Percentiles rank a stretch among this genome's conserved stretches.
phyloP scores from a whole-genome alignment of 2,329 filamentous ascomycete genomes.

The Fusarium veterinarium region DNA sequence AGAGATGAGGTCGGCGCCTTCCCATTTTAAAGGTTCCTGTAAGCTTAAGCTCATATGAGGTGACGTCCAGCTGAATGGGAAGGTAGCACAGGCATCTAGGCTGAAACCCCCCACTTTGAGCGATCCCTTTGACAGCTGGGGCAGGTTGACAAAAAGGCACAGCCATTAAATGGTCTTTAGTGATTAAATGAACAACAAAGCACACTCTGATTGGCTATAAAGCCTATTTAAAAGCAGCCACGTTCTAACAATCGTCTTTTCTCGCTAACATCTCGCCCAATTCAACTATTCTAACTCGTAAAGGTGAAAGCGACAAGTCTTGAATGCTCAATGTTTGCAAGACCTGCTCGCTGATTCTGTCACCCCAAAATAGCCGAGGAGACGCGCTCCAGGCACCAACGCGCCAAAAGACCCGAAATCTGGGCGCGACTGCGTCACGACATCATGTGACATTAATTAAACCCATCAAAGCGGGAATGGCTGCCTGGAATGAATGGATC shows the following conservation, averaged over 20 bases:
- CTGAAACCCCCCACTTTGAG: conserved; percentile 34
- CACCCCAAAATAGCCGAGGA: neutral
- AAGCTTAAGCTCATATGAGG: conserved; percentile 14
- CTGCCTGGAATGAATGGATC: conserved; percentile 32
- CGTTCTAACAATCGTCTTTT: accelerated
- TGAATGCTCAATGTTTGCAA: neutral
- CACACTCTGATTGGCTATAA: neutral
- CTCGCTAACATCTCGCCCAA: accelerated
- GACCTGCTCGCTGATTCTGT: conserved; percentile 20
- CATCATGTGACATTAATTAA: conserved; percentile 42
- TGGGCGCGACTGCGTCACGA: conserved; percentile 41
- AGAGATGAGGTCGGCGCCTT: conserved; percentile 20
- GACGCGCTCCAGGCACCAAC: conserved; percentile 45
- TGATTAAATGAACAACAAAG: neutral
- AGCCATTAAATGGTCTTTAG: too few species aligned
- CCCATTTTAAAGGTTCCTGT: conserved; percentile 26
- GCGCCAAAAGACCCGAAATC: conserved; percentile 10
- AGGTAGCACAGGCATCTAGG: conserved; percentile 27
- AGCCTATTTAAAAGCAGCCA: accelerated
- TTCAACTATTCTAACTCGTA: too few species aligned
- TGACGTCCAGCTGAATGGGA: conserved; percentile 27
- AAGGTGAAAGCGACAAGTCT: accelerated
- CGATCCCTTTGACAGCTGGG: neutral
- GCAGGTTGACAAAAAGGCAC: conserved; percentile 2
- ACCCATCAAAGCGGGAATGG: conserved; percentile 11